A percentile compares a stretch with the other conserved stretches of the same genome.
Conservation (phyloP, 345 rosid species). For the Excoecaria agallocha region DNA sequence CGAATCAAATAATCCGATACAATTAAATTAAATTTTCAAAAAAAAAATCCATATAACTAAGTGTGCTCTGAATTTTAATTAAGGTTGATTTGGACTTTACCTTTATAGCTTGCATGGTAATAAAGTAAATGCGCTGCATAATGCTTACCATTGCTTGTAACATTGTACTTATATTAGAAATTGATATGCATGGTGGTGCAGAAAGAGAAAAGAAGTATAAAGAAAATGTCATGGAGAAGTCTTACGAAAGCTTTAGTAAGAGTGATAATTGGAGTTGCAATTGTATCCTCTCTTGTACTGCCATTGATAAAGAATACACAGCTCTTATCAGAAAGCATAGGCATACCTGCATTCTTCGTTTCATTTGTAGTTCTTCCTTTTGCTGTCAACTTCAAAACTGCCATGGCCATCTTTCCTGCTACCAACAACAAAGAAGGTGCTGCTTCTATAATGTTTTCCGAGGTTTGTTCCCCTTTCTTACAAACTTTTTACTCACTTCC, state of each 20-base stretch:
- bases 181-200: not conserved
- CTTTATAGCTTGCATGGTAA: too few relatives aligned
- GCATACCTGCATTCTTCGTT: slow-evolving; percentile 37
- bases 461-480: slow-evolving; percentile 20
- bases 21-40: too few relatives aligned
- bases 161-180: too few relatives aligned
- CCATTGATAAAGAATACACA: slow-evolving; percentile 34
- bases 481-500: too few relatives aligned
- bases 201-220: slow-evolving; percentile 6
- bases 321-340: slow-evolving; percentile 28
- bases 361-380: slow-evolving; percentile 40
- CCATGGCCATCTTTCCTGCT: slow-evolving; percentile 20
- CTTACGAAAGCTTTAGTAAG: slow-evolving; percentile 19
- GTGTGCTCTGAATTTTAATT: not conserved
- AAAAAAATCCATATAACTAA: not conserved
- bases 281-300: slow-evolving; percentile 27
- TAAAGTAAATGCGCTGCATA: too few relatives aligned
- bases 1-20: too few relatives aligned
- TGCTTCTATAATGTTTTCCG: slow-evolving; percentile 39
- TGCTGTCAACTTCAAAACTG: slow-evolving; percentile 39
- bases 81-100: too few relatives aligned
- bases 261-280: slow-evolving; percentile 23
- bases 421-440: slow-evolving; percentile 32
- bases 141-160: too few relatives aligned
- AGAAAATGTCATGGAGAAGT: slow-evolving; percentile 6